A percentile compares a stretch with the other conserved stretches of the same genome.
Conservation (phyloP, 257 asterid species). For the Forsythia viridissima region DNA sequence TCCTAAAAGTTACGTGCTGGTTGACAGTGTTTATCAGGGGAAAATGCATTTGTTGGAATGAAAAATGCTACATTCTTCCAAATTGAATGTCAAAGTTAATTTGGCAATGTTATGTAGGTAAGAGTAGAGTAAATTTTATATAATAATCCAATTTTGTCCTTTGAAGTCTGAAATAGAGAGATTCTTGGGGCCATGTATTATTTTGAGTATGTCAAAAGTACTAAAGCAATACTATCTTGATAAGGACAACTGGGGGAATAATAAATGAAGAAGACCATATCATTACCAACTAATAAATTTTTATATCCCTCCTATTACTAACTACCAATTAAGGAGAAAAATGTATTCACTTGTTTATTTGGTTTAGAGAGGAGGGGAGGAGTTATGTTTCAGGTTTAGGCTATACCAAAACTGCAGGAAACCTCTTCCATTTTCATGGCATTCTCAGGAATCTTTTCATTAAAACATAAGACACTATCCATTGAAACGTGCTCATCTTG, state of each 20-base stretch:
- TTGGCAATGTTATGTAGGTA: background rate
- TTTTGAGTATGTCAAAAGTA: background rate
- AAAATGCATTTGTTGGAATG: background rate
- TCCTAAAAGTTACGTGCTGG: background rate
- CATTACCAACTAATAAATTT: background rate
- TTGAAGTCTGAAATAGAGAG: too few species aligned
- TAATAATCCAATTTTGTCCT: background rate
- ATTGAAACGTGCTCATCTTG: slow-evolving; percentile 60
- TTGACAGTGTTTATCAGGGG: background rate
- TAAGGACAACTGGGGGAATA: background rate
- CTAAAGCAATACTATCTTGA: background rate
- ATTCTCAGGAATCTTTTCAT: slow-evolving; percentile 54
- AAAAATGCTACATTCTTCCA: background rate
- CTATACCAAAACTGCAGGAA: slow-evolving; percentile 59
- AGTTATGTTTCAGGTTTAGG: slow-evolving; percentile 16
- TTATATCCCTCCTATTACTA: slow-evolving; percentile 9
- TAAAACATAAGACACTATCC: slow-evolving; percentile 63
- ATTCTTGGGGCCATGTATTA: too few species aligned
- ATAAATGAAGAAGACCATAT: background rate
- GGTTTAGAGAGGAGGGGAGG: background rate
- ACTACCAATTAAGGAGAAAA: slow-evolving; percentile 9
- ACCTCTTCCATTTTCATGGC: slow-evolving; percentile 48
- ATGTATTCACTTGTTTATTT: slow-evolving; percentile 11
- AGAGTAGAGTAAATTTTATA: background rate
- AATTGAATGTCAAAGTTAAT: background rate